These are phyloP conservation scores for Hymenoscyphus albidus DNA, from an alignment of 2,329 filamentous ascomycete genomes.

Conservation along the genomic window DNA sequence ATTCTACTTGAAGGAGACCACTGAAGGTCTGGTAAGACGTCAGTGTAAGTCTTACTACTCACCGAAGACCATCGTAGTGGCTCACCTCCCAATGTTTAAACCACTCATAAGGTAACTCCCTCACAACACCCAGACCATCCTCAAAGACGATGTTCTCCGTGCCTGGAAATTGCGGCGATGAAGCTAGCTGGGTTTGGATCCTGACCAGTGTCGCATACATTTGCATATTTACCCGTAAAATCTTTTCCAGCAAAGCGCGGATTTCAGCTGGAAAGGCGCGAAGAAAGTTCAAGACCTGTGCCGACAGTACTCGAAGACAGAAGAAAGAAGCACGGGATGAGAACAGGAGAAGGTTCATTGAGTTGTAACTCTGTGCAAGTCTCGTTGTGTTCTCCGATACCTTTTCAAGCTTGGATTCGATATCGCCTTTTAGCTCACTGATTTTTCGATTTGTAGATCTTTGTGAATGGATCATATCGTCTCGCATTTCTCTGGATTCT, in stretches of 20 bases:
- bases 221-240: slow-evolving; percentile 5
- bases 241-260: background rate
- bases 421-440: background rate
- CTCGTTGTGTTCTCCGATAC: background rate
- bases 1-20: background rate
- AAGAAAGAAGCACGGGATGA: background rate
- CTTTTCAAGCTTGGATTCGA: background rate
- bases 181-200: slow-evolving; percentile 1
- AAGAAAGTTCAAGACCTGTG: background rate
- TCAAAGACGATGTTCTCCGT: background rate
- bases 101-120: slow-evolving; percentile 4
- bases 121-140: slow-evolving; percentile 4
- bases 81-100: slow-evolving; percentile 9
- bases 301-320: background rate
- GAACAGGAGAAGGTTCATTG: background rate
- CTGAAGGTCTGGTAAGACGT: background rate
- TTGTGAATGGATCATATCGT: background rate
- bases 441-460: background rate
- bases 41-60: background rate
- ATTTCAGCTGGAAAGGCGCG: background rate
- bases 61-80: background rate
- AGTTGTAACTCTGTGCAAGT: background rate
- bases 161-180: background rate
- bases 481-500: background rate
- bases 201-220: slow-evolving; percentile 3